These are phyloP conservation scores for Botrytis pseudocinerea DNA, from an alignment of 2,329 filamentous ascomycete genomes.

Conservation along the genomic window DNA sequence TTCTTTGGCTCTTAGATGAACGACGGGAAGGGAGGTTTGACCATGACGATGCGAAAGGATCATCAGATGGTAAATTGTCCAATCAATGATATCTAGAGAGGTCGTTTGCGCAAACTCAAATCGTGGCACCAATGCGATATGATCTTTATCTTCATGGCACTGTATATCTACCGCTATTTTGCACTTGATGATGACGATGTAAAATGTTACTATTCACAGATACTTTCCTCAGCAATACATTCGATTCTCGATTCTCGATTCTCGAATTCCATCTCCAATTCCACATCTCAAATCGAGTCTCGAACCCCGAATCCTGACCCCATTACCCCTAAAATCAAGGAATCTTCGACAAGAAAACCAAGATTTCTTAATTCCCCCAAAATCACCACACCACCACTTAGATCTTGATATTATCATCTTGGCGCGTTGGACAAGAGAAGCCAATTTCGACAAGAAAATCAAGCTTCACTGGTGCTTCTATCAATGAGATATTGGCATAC, in stretches of 20 bases:
- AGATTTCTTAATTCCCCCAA: background rate
- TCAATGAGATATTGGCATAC: background rate
- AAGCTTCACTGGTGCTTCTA: no score
- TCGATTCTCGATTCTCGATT: no score
- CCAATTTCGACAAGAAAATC: background rate
- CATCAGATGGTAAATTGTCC: background rate
- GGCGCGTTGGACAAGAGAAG: background rate
- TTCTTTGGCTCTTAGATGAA: background rate
- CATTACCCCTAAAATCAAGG: background rate
- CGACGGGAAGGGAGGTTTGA: background rate
- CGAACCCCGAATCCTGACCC: no score
- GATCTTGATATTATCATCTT: background rate
- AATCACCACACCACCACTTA: background rate
- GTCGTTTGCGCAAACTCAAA: background rate
- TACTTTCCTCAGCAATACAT: background rate
- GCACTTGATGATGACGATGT: background rate
- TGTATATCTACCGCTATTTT: background rate
- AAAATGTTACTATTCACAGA: background rate
- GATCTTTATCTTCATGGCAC: background rate
- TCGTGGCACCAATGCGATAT: background rate
- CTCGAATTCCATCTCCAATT: no score
- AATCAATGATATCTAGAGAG: background rate
- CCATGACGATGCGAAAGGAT: background rate
- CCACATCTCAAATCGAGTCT: no score
- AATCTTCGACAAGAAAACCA: background rate